These are phyloP conservation scores for Lobosporangium transversale DNA, from an alignment of 192 early-diverging fungal species.

Conservation along the genomic window DNA sequence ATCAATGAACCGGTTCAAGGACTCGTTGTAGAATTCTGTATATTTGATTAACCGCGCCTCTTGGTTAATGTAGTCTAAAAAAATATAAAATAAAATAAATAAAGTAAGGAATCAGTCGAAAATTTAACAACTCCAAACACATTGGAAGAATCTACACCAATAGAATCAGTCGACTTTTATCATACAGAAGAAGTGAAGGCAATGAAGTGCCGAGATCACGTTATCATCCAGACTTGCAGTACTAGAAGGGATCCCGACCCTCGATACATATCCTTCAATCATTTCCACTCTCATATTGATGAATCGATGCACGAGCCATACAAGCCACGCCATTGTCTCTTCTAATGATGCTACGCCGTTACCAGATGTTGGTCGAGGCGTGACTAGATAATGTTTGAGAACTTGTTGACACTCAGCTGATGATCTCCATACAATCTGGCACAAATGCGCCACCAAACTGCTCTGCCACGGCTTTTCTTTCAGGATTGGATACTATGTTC, in stretches of 20 bases:
- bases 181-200: conserved; percentile 48
- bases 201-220: conserved; percentile 36
- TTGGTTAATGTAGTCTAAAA: conserved; percentile 73
- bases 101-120: conserved; percentile 18
- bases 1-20: conserved; percentile 75
- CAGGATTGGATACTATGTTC: conserved; percentile 46
- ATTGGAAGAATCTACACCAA: too few relatives aligned
- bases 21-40: conserved; percentile 75
- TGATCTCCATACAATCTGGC: conserved; percentile 43
- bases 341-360: conserved; percentile 40
- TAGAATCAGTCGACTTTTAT: too few relatives aligned
- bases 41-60: conserved; percentile 64
- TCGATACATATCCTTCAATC: conserved; percentile 24
- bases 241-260: conserved; percentile 25
- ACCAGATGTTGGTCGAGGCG: conserved; percentile 24
- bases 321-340: conserved; percentile 44
- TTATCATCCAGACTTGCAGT: conserved; percentile 43
- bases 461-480: conserved; percentile 46
- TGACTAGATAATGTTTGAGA: conserved; percentile 41
- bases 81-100: conserved; percentile 19
- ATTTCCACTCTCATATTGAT: conserved; percentile 39
- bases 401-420: conserved; percentile 40
- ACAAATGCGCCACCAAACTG: conserved; percentile 38
- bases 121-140: too few relatives aligned
- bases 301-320: conserved; percentile 44